Base-by-base conservation (phyloP, 768 basidiomycete species). In the Boletus coccyginus region DNA sequence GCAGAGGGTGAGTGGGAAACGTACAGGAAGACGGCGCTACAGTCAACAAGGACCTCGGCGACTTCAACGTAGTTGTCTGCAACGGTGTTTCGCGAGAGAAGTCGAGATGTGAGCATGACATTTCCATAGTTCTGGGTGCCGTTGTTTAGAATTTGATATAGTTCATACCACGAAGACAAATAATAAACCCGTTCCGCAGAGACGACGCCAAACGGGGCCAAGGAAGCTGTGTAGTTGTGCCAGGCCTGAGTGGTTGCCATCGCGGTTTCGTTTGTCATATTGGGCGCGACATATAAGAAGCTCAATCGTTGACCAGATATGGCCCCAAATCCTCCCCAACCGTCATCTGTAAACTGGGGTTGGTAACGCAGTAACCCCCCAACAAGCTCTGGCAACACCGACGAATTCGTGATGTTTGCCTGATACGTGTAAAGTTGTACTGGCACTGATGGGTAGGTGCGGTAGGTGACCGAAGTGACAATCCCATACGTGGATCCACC, bases 401-500 rank as follows among this genome's bases (percentile, higher is more conserved):
- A 64, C 2, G 67, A 59, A 8, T 73, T 70, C 0, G 75, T 64
- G 44, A 72, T 67, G 55, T 73, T 75, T 11, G 66, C 71, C 2
- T 56, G 46, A 45, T 77, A 66, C 40, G 55, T 40, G 27, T 67
- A 68, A 16, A 64, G 50, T n/a, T 68, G 67, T 46, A 75, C 51
- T 6, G 79, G 76, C 8, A 73, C 58, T 7, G 62, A 35, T 2
- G 77, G 74, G 49, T 80, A 73, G 1, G 79, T 81, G 43, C 65
- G 64, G 57, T 82, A 81, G 1, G 80, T 80, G 10, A 75, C 77
- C 0, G 78, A 77, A 3, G 76, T 76, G 47, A 82, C 68, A 19
- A 83, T 70, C 7, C 78, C 81, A 44, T 70, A 82, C 0, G 78
- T 82, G 13, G 77, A 74, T 6, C 80, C 81, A 1, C 82, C 82